These are phyloP conservation scores for Solidago caesia DNA, from an alignment of 129 eudicot species.

Conservation along the genomic window DNA sequence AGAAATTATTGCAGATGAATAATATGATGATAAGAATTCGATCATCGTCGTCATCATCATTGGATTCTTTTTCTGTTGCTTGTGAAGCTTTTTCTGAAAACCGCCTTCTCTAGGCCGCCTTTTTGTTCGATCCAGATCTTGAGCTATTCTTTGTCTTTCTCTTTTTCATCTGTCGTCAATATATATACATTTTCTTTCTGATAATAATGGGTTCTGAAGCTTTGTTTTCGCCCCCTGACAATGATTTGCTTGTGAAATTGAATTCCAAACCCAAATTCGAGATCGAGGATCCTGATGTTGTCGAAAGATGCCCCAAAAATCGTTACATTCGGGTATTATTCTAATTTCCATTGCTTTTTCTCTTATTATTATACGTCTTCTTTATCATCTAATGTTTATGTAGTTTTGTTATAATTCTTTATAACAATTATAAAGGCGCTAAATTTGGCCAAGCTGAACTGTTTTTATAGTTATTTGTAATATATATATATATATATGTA, in stretches of 20 bases:
- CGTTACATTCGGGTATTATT: constrained; percentile 37
- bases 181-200: constrained; percentile 14
- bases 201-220: constrained; percentile 27
- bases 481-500: no score
- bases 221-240: no score
- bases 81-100: constrained; percentile 50
- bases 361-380: not conserved
- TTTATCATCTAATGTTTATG: not conserved
- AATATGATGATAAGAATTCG: no score
- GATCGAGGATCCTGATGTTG: constrained; percentile 37
- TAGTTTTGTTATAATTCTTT: not conserved
- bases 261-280: constrained; percentile 14
- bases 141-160: not conserved
- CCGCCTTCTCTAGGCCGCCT: constrained; percentile 12
- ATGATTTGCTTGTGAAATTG: constrained; percentile 30
- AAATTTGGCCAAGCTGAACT: no score
- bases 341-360: not conserved
- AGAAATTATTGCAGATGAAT: no score
- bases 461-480: no score
- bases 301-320: constrained; percentile 38
- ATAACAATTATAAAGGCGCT: no score
- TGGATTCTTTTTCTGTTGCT: constrained; percentile 46
- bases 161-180: constrained; percentile 15
- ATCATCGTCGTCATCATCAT: constrained; percentile 4
- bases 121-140: not conserved